Conservation (phyloP, 1,139 yeast genomes). For the Debaryomycetaceae sp. region DNA sequence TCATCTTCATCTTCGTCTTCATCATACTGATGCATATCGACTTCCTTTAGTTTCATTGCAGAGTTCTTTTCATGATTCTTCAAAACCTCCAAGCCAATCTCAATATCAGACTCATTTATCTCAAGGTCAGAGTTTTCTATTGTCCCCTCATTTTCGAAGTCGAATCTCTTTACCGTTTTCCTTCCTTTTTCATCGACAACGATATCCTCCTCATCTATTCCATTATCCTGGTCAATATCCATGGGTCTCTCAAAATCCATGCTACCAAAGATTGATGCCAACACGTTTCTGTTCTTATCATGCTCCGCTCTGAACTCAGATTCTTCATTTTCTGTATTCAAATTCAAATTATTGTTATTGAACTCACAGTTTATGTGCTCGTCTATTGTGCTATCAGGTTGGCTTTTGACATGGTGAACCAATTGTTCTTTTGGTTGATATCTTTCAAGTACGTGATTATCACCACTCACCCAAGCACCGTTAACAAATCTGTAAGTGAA, state of each 20-base stretch:
- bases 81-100: conserved; percentile 17
- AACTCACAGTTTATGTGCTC: conserved; percentile 2
- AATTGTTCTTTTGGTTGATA: conserved; percentile 8
- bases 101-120: conserved; percentile 19
- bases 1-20: conserved; percentile 28
- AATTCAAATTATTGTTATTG: not conserved
- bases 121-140: conserved; percentile 14
- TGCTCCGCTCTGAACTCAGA: conserved; percentile 29
- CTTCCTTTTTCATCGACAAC: conserved; percentile 49
- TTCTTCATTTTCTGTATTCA: conserved; percentile 11
- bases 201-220: conserved; percentile 38
- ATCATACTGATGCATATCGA: conserved; percentile 44
- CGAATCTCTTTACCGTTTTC: conserved; percentile 29
- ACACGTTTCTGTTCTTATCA: conserved; percentile 39
- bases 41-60: conserved; percentile 27
- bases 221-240: conserved; percentile 46
- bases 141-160: conserved; percentile 36
- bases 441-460: conserved; percentile 73
- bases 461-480: conserved; percentile 82
- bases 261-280: conserved; percentile 49
- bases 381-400: conserved; percentile 9
- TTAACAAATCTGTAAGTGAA: conserved; percentile 59
- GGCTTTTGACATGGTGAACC: not conserved
- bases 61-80: conserved; percentile 16
- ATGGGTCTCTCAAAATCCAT: conserved; percentile 64